phyloP scores from a whole-genome alignment of 129 eudicot genomes.

The Flaveria sonorensis region DNA sequence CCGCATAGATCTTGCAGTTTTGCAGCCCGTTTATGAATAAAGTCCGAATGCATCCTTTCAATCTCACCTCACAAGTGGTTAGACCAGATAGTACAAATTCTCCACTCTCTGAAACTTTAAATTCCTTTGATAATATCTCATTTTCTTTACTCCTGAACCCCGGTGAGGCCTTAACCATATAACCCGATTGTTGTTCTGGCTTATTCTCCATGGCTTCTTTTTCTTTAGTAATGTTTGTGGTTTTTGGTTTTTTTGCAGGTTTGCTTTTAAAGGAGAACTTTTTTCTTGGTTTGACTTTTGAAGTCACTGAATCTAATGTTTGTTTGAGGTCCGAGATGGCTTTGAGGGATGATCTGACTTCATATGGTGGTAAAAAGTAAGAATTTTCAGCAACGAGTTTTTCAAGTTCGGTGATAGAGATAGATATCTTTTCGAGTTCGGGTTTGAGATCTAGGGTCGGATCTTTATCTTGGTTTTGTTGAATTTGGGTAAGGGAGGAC shows the following conservation, averaged over 20 bases:
- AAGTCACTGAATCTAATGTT: conserved; percentile 47
- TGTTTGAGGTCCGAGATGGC: conserved; percentile 57
- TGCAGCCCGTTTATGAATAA: conserved; percentile 60
- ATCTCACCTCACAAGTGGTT: conserved; percentile 66
- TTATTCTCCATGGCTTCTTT: not conserved
- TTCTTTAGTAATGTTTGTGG: not conserved
- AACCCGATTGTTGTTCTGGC: conserved; percentile 15
- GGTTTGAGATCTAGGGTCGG: conserved; percentile 45
- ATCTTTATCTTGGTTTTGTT: conserved; percentile 26
- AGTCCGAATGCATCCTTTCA: conserved; percentile 67
- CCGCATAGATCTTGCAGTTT: conserved; percentile 65
- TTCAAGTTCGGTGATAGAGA: conserved; percentile 66
- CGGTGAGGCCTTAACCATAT: conserved; percentile 44
- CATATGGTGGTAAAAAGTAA: conserved; percentile 76
- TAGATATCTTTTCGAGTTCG: conserved; percentile 50
- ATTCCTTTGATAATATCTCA: conserved; percentile 63
- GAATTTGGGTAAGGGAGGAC: conserved; percentile 47
- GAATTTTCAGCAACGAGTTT: conserved; percentile 70
- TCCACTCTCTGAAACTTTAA: conserved; percentile 51
- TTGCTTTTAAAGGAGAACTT: conserved; percentile 66
- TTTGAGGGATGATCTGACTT: conserved; percentile 69
- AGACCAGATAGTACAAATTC: conserved; percentile 62
- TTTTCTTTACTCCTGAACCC: conserved; percentile 60
- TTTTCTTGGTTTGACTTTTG: conserved; percentile 67
- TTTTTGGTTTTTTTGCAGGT: conserved; percentile 36